Conservation (phyloP, 2,329 filamentous ascomycete genomes). For the Didymella arachidicola region DNA sequence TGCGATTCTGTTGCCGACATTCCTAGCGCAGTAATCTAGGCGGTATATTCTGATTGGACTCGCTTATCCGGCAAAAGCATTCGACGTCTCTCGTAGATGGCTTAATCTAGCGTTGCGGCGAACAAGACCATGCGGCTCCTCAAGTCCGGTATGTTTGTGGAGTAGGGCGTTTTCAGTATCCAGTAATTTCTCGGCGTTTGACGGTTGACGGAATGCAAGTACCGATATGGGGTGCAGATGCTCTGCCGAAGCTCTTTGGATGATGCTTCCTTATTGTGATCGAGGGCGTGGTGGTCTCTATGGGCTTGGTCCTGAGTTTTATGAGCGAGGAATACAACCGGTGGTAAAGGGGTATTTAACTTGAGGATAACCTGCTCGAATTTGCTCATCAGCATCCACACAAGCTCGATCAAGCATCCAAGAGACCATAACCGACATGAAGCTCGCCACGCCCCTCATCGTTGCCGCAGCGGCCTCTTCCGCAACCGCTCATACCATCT, state of each 20-base stretch:
- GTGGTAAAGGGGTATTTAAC: not conserved
- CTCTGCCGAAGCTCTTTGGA: not conserved
- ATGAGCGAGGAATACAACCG: not conserved
- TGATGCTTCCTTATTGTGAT: constrained; percentile 6
- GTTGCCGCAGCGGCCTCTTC: constrained; percentile 43
- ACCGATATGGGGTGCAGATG: constrained; percentile 2
- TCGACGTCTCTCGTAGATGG: constrained; percentile 15
- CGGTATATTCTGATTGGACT: not conserved
- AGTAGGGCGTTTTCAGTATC: not conserved
- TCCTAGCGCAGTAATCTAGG: constrained; percentile 10
- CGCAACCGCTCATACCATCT: constrained; percentile 61
- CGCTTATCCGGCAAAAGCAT: constrained; percentile 11
- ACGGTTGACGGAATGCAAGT: not conserved
- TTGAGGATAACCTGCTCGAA: constrained; percentile 8
- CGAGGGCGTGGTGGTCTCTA: not conserved
- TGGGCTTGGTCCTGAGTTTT: not conserved
- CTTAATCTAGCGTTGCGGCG: constrained; percentile 7
- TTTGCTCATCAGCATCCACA: constrained; percentile 3
- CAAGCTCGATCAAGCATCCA: constrained; percentile 4
- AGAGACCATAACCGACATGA: constrained; percentile 31
- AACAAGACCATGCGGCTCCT: constrained; percentile 10
- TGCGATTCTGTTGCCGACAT: constrained; percentile 2
- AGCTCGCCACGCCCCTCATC: constrained; percentile 35
- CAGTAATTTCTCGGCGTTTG: not conserved
- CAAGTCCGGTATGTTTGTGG: not conserved